These are phyloP conservation scores for Spergularia marina DNA, from an alignment of 148 eudicot genomes.

Conservation along the genomic window DNA sequence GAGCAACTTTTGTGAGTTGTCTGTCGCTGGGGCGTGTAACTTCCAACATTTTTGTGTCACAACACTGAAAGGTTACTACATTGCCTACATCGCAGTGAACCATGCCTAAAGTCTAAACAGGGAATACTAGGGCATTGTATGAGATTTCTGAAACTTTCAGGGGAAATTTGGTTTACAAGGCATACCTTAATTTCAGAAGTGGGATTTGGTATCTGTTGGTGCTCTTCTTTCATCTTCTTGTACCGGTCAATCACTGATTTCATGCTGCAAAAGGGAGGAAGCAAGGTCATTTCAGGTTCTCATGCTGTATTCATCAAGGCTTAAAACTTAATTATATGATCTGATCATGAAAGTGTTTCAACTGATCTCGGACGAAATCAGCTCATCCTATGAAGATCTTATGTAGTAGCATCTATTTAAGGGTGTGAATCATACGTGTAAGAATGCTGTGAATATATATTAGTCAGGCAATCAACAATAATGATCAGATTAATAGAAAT, in stretches of 20 bases:
- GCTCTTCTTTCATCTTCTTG: slow-evolving; percentile 67
- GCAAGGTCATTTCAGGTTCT: neutral
- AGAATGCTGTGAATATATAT: too few species aligned
- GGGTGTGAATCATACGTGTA: too few species aligned
- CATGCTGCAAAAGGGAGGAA: slow-evolving; percentile 45
- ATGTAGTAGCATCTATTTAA: too few species aligned
- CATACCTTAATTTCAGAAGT: slow-evolving; percentile 71
- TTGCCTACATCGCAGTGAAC: neutral
- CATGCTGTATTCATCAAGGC: neutral
- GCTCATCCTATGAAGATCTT: too few species aligned
- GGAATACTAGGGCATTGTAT: neutral
- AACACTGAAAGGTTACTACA: neutral
- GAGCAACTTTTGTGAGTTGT: neutral
- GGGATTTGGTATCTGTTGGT: slow-evolving; percentile 42
- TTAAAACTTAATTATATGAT: too few species aligned
- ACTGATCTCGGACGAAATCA: too few species aligned
- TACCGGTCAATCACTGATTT: slow-evolving; percentile 65
- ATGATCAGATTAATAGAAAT: too few species aligned
- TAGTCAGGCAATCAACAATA: too few species aligned
- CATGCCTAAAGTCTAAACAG: neutral
- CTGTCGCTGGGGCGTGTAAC: neutral
- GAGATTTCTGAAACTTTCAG: neutral
- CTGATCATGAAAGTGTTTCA: too few species aligned
- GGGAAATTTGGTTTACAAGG: neutral
- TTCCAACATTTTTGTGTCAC: neutral